phyloP scores from a whole-genome alignment of 208 protist genomes.

The Acanthamoeba divionensis region DNA sequence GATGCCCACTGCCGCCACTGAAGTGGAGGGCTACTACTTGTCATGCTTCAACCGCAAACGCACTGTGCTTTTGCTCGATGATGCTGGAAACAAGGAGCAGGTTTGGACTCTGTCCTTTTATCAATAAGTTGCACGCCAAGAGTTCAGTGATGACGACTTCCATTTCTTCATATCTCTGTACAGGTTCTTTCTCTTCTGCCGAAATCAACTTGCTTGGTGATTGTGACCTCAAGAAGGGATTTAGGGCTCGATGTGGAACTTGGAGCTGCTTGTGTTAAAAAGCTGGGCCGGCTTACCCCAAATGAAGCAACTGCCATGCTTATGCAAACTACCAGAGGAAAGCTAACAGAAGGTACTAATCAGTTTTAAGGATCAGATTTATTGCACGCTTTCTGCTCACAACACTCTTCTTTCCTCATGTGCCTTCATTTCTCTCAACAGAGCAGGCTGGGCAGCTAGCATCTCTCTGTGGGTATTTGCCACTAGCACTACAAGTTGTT shows the following conservation, averaged over 20 bases:
- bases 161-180: background rate
- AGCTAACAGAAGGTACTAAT: background rate
- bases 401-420: background rate
- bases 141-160: too few species aligned
- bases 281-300: background rate
- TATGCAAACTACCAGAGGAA: background rate
- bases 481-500: background rate
- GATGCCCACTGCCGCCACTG: background rate
- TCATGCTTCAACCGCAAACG: slow-evolving; percentile 40
- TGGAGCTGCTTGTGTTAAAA: slow-evolving; percentile 5
- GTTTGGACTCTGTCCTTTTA: background rate
- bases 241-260: background rate
- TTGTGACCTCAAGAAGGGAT: background rate
- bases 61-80: slow-evolving; percentile 6
- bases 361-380: background rate
- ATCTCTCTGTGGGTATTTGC: background rate
- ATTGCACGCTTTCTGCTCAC: background rate
- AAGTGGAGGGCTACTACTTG: slow-evolving; percentile 47
- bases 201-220: background rate
- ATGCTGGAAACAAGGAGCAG: slow-evolving; percentile 1
- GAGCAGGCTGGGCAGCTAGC: slow-evolving; percentile 12
- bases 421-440: background rate
- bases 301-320: background rate
- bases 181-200: background rate
- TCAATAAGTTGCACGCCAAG: too few species aligned